A percentile compares a stretch with the other conserved stretches of the same genome.
phyloP scores from a whole-genome alignment of 106 monocot genomes.

The Platanthera guangdongensis region DNA sequence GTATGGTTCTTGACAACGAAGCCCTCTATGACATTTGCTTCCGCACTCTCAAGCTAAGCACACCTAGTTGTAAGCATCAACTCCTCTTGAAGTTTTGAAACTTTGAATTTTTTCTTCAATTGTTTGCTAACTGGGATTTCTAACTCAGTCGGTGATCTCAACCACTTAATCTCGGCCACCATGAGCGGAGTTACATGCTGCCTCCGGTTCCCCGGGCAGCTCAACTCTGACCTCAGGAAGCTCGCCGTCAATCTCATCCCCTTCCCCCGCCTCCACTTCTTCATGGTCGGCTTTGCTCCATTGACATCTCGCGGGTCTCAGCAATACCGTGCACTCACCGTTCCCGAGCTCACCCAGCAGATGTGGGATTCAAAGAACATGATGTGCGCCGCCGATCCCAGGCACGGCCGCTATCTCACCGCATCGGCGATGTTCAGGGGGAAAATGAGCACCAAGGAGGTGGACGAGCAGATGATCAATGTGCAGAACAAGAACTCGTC shows the following conservation, averaged over 20 bases:
- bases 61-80: constrained; percentile 11
- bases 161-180: constrained; percentile 17
- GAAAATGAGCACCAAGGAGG: constrained; percentile 57
- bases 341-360: constrained; percentile 42
- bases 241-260: constrained; percentile 20
- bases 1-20: constrained; percentile 21
- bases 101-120: background rate
- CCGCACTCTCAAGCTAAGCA: constrained; percentile 13
- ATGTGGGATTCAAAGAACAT: constrained; percentile 58
- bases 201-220: constrained; percentile 19
- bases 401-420: constrained; percentile 41
- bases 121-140: background rate
- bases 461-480: constrained; percentile 55
- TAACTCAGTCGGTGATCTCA: constrained; percentile 18
- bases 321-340: constrained; percentile 41
- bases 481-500: constrained; percentile 61
- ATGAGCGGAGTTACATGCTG: constrained; percentile 22
- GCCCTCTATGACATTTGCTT: constrained; percentile 20
- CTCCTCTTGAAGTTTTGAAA: background rate
- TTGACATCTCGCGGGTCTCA: constrained; percentile 39
- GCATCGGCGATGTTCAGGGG: constrained; percentile 48
- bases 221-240: constrained; percentile 22
- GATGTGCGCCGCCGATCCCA: constrained; percentile 46
- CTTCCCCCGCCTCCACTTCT: constrained; percentile 23
- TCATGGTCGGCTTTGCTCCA: constrained; percentile 27